Evolutionary conservation across 345 rosid genomes (phyloP), one percentile per base, ranked within the genome.

Genomic region (Acer yangbiense): DNA sequence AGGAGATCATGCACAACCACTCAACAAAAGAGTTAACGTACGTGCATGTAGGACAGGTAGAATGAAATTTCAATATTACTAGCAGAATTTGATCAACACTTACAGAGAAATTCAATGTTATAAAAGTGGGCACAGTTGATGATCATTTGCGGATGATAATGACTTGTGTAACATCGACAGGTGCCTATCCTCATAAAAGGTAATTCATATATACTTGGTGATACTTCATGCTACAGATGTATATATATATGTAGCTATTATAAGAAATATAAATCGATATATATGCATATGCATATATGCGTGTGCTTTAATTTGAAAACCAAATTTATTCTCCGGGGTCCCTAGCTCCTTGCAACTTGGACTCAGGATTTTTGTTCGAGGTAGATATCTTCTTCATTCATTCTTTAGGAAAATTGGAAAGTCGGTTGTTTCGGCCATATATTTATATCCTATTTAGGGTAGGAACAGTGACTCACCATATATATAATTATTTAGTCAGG

Each of bases 331-430:
- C 55, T 71, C 71, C 7, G 20, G 27, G 80, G 78, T 39, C 80
- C 82, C 67, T 77, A 32, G 35, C 35, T 32, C 61, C 75, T 77
- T 71, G 44, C 82, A 83, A 74, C 72, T 83, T 76, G 82, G 82
- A 50, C 63, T 39, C 16, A 35, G 20, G 35, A 57, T n/a, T 1
- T 23, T 29, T 27, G 10, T 21, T 29, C 7, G 27, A 58, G 25
- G 10, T 69, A 20, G 13, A 44, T 35, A 64, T 43, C 9, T 17
- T 58, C 48, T 43, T 39, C 43, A 50, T 69, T 43, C 25, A 61
- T 21, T 39, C 10, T 68, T 58, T 25, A 41, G 18, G 20, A 9
- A 11, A 20, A 35, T 35, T 4, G 39, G 39, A 4, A 35, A 35
- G 6, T 35, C 39, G 39, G 39, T 35, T 35, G 39, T 35, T 35